Percentiles rank a stretch among this genome's conserved stretches.
Evolutionary conservation across 202 grass and related monocot genomes (phyloP).

Genomic region (Carex arenaria): DNA sequence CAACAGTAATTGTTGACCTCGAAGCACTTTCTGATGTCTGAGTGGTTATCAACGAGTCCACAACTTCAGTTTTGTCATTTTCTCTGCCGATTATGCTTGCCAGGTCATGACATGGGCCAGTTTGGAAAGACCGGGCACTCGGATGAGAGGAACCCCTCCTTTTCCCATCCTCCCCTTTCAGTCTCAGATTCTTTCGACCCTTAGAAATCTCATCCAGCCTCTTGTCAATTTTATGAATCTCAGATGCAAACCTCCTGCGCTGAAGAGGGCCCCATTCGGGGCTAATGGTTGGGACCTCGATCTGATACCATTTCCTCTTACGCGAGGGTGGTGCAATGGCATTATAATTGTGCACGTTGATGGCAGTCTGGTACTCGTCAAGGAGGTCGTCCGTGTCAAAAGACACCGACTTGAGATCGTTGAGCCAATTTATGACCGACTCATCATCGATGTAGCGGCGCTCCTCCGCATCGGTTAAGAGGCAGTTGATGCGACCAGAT

Average conservation of each 20-base stretch:
- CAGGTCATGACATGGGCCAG: background rate
- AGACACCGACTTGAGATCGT: constrained; percentile 26
- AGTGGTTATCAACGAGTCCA: constrained; percentile 10
- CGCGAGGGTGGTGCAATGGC: background rate
- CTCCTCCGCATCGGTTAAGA: constrained; percentile 32
- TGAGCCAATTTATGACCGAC: constrained; percentile 15
- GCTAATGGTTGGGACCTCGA: background rate
- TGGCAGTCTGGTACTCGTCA: constrained; percentile 13
- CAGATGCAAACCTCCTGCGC: constrained; percentile 17
- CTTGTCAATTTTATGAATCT: constrained; percentile 32
- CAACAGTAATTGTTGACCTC: constrained; percentile 2
- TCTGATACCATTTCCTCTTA: constrained; percentile 36
- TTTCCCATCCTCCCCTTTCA: constrained; percentile 20
- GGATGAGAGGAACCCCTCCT: background rate
- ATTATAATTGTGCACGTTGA: background rate
- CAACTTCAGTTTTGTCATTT: constrained; percentile 26
- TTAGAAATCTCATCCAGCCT: constrained; percentile 23
- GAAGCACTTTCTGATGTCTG: background rate
- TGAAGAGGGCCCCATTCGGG: background rate
- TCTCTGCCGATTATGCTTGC: constrained; percentile 16
- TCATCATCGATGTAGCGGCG: constrained; percentile 25
- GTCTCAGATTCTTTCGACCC: background rate
- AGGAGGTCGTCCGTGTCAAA: constrained; percentile 28
- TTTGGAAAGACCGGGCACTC: background rate
- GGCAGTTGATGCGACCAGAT: constrained; percentile 13